A percentile compares a stretch with the other conserved stretches of the same genome.
phyloP scores from a whole-genome alignment of 2,329 filamentous ascomycete genomes.

The Niveomyces coronatus region DNA sequence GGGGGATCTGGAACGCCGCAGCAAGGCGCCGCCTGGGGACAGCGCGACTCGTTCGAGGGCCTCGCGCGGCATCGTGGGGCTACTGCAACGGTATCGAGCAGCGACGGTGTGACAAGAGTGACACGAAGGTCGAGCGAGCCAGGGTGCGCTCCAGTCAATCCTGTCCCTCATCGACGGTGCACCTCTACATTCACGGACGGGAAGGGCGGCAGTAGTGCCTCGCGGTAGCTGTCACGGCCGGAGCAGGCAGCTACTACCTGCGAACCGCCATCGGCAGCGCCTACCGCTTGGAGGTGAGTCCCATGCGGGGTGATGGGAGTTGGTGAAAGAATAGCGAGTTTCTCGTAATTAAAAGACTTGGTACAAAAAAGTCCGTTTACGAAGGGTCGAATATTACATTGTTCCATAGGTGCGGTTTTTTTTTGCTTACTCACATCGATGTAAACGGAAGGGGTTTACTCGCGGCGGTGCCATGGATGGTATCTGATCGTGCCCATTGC shows the following conservation, averaged over 20 bases:
- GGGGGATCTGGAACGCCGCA: background rate
- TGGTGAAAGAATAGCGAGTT: too few relatives aligned
- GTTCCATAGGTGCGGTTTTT: background rate
- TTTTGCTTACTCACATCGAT: slow-evolving; percentile 22
- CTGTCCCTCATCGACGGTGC: too few relatives aligned
- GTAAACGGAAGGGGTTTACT: slow-evolving; percentile 27
- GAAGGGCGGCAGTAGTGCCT: too few relatives aligned
- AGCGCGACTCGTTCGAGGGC: background rate
- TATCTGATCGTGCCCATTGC: slow-evolving; percentile 14
- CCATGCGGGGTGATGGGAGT: too few relatives aligned
- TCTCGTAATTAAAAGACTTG: too few relatives aligned
- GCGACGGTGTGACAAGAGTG: background rate
- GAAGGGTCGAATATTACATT: background rate
- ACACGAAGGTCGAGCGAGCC: too few relatives aligned
- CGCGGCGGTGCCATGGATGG: slow-evolving; percentile 18
- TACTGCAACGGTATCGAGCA: slow-evolving; percentile 2
- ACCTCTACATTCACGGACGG: too few relatives aligned
- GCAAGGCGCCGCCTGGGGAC: background rate
- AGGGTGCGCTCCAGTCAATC: too few relatives aligned
- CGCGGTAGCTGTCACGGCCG: too few relatives aligned
- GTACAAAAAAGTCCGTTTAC: too few relatives aligned
- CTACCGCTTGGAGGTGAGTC: slow-evolving; percentile 2
- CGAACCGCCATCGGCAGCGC: too few relatives aligned
- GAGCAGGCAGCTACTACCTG: too few relatives aligned
- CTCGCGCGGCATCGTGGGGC: slow-evolving; percentile 2